These are phyloP conservation scores for Penicillium sp. DNA, from an alignment of 2,329 filamentous ascomycete genomes.

Conservation along the genomic window DNA sequence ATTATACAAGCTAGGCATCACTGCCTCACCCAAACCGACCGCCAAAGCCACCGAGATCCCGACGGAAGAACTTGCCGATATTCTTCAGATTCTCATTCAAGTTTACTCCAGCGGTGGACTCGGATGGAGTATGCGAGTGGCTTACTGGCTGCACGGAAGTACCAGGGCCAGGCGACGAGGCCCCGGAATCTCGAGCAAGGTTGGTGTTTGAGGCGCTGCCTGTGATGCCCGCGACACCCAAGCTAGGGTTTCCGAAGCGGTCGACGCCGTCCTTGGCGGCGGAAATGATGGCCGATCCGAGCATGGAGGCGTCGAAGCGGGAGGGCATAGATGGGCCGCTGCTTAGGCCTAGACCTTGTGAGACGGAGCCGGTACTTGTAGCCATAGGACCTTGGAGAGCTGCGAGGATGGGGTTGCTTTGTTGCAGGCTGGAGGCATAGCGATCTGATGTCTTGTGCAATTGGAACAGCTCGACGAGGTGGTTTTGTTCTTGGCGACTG, in stretches of 20 bases:
- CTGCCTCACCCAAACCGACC: slow-evolving; percentile 57
- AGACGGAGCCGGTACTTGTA: slow-evolving; percentile 35
- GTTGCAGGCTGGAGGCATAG: slow-evolving; percentile 62
- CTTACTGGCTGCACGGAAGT: slow-evolving; percentile 20
- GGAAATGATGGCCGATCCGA: slow-evolving; percentile 83
- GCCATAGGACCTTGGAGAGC: slow-evolving; percentile 48
- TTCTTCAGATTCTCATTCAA: slow-evolving; percentile 93
- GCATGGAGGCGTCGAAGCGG: slow-evolving; percentile 72
- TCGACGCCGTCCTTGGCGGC: slow-evolving; percentile 80
- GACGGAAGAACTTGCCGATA: slow-evolving; percentile 91
- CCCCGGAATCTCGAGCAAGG: slow-evolving; percentile 19
- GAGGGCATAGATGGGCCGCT: slow-evolving; percentile 43
- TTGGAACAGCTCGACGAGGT: slow-evolving; percentile 85
- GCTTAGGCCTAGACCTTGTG: slow-evolving; percentile 47
- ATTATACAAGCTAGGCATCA: slow-evolving; percentile 6
- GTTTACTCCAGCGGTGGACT: slow-evolving; percentile 54
- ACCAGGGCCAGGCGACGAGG: slow-evolving; percentile 23
- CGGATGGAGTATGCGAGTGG: slow-evolving; percentile 20
- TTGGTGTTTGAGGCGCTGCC: slow-evolving; percentile 28
- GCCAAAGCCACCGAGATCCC: slow-evolving; percentile 74
- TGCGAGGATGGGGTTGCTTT: slow-evolving; percentile 65
- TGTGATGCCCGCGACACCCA: slow-evolving; percentile 34
- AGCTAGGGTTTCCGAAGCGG: slow-evolving; percentile 60
- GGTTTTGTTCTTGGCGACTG: slow-evolving; percentile 69
- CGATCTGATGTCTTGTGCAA: slow-evolving; percentile 65